Base-by-base conservation (phyloP, 257 asterid genomes). In the Rhazya stricta region DNA sequence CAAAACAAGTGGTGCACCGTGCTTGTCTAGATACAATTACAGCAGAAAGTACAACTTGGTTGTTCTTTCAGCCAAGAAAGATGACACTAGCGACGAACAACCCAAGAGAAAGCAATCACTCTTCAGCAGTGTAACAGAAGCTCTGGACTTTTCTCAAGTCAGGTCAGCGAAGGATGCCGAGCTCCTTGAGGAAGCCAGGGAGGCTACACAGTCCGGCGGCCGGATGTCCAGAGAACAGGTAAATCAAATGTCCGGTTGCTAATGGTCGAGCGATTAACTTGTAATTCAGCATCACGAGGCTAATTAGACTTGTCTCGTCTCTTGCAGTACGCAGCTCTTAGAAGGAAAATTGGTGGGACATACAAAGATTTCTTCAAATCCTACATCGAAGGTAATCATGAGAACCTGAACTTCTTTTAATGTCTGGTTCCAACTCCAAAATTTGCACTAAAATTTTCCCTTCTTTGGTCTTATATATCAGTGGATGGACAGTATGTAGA, bases 321-420 rank as follows among this genome's bases (percentile, higher is more conserved):
- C 36, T 34, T 80, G 69, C 81, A 94, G 98, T 94, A 94, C 80
- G 97, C 91, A 83, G 99, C 99, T 81, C 83, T 94, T 9, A 90
- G 99, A 85, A 90, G 99, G 87, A 92, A 94, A 87, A 94, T 94
- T 74, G 99, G 99, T 18, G 97, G 99, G 57, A 94, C 99, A 3
- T 92, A 94, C 90, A 88, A 90, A 84, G 97, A 92, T 84, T 94
- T 94, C 95, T 94, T 94, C 91, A 94, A 94, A 81, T 94, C 99
- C 70, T 94, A 94, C 42, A 87, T 91, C 27, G 98, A 94, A 10
- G 98, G 98, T 94, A 82, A 60, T 13, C 18, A 9, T 25, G 65
- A 61, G 7, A 51, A 6, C 37, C 18, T 9, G 37, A 65, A 41
- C 15, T 23, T 32, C 3, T 4, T 23, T 58, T 46, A 10, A 46